Percentiles rank a stretch among this genome's conserved stretches.
Evolutionary conservation across 805 yeast genomes (phyloP).

Genomic region (Sugiyamaella mastotermitis): DNA sequence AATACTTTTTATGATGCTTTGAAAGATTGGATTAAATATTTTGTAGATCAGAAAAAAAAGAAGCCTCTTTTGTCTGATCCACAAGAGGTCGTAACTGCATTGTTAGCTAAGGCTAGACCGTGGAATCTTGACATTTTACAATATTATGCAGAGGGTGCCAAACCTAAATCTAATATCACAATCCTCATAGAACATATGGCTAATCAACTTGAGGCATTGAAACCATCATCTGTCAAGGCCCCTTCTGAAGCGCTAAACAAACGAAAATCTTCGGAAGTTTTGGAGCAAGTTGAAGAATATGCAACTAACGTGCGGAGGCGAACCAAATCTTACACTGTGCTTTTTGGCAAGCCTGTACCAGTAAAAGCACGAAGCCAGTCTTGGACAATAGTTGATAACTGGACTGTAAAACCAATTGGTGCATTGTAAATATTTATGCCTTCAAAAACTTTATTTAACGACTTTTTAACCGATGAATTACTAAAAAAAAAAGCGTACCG

Average conservation of each 20-base stretch:
- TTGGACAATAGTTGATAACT: constrained; percentile 14
- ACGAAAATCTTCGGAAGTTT: constrained; percentile 9
- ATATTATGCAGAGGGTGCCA: neutral
- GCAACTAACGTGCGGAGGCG: constrained; percentile 9
- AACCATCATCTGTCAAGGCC: neutral
- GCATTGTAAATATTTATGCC: constrained; percentile 5
- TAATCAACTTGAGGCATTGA: neutral
- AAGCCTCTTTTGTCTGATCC: constrained; percentile 2
- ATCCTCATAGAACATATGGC: neutral
- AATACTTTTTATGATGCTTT: constrained; percentile 1
- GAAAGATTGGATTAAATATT: constrained; percentile 9
- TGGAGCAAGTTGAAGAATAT: constrained; percentile 7
- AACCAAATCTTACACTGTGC: neutral
- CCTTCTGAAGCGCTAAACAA: neutral
- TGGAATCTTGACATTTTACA: constrained; percentile 11
- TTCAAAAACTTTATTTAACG: too few species aligned
- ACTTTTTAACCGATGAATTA: too few species aligned
- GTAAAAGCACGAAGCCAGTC: neutral
- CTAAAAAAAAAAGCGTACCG: too few species aligned
- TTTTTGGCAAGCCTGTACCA: neutral
- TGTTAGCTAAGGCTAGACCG: constrained; percentile 3
- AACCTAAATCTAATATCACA: neutral
- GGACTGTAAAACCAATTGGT: constrained; percentile 20
- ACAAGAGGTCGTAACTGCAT: constrained; percentile 1
- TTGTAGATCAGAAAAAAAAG: constrained; percentile 4